Evolutionary conservation across 306 rosid genomes (phyloP), one percentile per base, ranked within the genome.

Genomic region (Leucaena leucocephala): DNA sequence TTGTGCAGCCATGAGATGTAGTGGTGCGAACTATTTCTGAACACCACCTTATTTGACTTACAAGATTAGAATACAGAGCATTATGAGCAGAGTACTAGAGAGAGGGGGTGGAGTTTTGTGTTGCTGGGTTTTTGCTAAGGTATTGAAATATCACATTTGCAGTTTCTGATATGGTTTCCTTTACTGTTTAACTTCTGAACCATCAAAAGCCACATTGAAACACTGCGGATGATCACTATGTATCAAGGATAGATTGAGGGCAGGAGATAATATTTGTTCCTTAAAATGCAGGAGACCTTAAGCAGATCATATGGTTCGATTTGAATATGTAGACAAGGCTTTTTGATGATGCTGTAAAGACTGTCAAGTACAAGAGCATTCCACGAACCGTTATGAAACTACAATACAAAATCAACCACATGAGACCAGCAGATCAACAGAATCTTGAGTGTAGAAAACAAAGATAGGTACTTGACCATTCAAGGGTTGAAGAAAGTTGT

Each of bases 391-490:
- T 36, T 33, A 63, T 22, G 44, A 62, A 68, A 75, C 48, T 45
- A 44, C 55, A 72, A 78, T 44, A 33, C 62, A 78, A 69, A 43
- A 36, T 22, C 61, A 43, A 27, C 27, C 33, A n/a, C 33, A n/a
- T 5, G 0, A 74, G 68, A 43, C 65, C 19, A 74, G 64, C 15
- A 22, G 14, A 58, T 58, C 14, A 58, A 58, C 64, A 62, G 63
- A 81, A 50, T 52, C 27, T 10, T 7, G 22, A 42, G 67, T 34
- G 46, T 72, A 75, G 42, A 75, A 63, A 71, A 22, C 49, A 81
- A 21, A 66, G 8, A 50, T 11, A 44, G 8, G 63, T 78, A 68
- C 62, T 45, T 16, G 74, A 65, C 65, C 76, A 71, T 79, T 79
- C 2, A 10, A 15, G 4, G 2, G 79, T 77, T 48, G 58, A 72